Evolutionary conservation across 495 filamentous ascomycete genomes (phyloP), one percentile per base, ranked within the genome.

Genomic region (Peziza echinospora): DNA sequence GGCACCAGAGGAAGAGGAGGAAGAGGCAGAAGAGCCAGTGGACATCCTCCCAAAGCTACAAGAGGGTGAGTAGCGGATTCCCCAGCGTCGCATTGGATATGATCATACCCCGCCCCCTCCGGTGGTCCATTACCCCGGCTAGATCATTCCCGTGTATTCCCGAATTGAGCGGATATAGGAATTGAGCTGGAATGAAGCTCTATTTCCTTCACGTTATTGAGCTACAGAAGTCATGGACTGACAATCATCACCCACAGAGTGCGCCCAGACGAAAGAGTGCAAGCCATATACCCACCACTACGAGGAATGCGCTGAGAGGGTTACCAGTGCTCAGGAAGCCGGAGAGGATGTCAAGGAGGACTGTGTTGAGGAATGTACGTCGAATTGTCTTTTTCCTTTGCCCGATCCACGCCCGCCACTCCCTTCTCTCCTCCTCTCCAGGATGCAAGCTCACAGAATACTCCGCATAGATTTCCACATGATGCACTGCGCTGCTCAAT

Each of bases 361-460:
- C 69, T 97, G 89, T 57, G 82, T 97, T 52, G 89, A 97, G 71
- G 89, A 97, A 72, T 97, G 89, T 94, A 78, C 69, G 86, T 17
- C 30, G n/a, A n/a, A n/a, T n/a, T n/a, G n/a, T n/a, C n/a, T n/a
- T n/a, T n/a, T n/a, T n/a, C n/a, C n/a, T n/a, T n/a, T 17, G 30
- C 6, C 30, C 30, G 30, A 11, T 16, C 28, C 28, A 10, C 28
- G 9, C 5, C 11, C 6, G 30, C 13, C 30, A 5, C 30, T 75
- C 21, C 21, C 37, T 37, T 6, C 48, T 21, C 39, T 46, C 11
- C 11, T 40, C 26, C 21, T 26, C 53, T 41, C 9, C 46, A 21
- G 4, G 6, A 21, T 25, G 46, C 16, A 10, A 23, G 13, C 5
- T 25, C 19, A 13, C 40, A 26, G 44, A 7, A 47, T 48, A 21